Conservation (phyloP, 2,329 filamentous ascomycete species). For the Phoma sp. region DNA sequence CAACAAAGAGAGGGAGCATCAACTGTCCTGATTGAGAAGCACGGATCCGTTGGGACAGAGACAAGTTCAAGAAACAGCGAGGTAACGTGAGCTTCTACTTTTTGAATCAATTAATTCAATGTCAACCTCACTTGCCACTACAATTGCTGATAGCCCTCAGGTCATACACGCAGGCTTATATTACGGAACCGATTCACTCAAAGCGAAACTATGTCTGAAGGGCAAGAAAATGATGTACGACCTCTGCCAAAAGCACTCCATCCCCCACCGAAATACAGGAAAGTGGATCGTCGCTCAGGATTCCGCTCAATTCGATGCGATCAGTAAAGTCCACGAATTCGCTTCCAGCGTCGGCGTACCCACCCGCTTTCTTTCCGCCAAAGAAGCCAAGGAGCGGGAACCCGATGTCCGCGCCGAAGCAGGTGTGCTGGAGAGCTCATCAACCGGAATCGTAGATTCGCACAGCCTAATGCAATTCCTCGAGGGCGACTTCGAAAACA, state of each 20-base stretch:
- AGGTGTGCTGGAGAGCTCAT: slow-evolving; percentile 82
- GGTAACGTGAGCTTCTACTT: slow-evolving; percentile 48
- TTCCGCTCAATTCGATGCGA: slow-evolving; percentile 68
- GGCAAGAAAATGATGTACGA: slow-evolving; percentile 81
- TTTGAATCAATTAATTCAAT: too few species aligned
- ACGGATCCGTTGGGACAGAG: slow-evolving; percentile 78
- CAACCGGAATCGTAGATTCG: slow-evolving; percentile 89
- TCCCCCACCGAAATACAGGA: slow-evolving; percentile 77
- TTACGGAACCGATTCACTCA: slow-evolving; percentile 78
- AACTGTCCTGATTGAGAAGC: slow-evolving; percentile 82
- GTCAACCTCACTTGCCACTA: too few species aligned
- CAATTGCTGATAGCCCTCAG: slow-evolving; percentile 43
- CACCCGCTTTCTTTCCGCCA: slow-evolving; percentile 70
- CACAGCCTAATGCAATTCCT: slow-evolving; percentile 85
- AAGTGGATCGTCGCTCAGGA: slow-evolving; percentile 97
- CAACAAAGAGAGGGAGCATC: slow-evolving; percentile 66
- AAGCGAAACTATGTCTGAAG: slow-evolving; percentile 80
- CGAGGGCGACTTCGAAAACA: slow-evolving; percentile 77
- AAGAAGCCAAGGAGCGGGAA: slow-evolving; percentile 71
- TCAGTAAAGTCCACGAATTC: slow-evolving; percentile 65
- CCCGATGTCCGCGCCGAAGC: slow-evolving; percentile 75
- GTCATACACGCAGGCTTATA: slow-evolving; percentile 97
- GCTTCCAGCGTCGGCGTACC: slow-evolving; percentile 68
- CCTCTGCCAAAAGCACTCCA: slow-evolving; percentile 71
- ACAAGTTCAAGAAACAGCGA: slow-evolving; percentile 92